phyloP scores from a whole-genome alignment of 2,329 filamentous ascomycete species.

The Zasmidium angulare region DNA sequence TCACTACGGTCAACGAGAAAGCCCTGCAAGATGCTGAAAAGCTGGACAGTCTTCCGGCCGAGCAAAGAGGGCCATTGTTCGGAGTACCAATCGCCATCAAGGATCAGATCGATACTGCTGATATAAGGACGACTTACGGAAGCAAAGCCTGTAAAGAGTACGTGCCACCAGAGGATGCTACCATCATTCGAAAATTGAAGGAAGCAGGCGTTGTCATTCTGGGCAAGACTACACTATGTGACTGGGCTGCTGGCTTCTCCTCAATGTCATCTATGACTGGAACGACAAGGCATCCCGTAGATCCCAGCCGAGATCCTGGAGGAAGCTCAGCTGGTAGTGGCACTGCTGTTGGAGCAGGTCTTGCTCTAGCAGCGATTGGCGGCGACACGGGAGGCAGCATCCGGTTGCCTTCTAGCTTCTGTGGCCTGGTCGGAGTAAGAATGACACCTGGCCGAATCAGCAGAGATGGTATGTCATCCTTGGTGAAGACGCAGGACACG shows the following conservation, averaged over 20 bases:
- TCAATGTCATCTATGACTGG: conserved; percentile 25
- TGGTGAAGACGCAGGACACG: conserved; percentile 27
- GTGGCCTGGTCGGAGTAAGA: conserved; percentile 28
- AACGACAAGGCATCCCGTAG: conserved; percentile 26
- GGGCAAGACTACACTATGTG: conserved; percentile 25
- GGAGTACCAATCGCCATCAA: conserved; percentile 28
- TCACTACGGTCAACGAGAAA: conserved; percentile 20
- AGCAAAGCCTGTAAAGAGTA: conserved; percentile 22
- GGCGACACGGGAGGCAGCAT: conserved; percentile 32
- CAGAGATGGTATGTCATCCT: conserved; percentile 24
- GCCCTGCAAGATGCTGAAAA: conserved; percentile 19
- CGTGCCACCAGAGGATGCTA: conserved; percentile 22
- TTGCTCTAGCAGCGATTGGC: conserved; percentile 29
- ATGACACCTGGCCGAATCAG: conserved; percentile 30
- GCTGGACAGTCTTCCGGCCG: conserved; percentile 17
- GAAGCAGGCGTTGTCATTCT: conserved; percentile 27
- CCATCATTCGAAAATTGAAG: conserved; percentile 19
- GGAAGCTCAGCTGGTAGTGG: conserved; percentile 31
- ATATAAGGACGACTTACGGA: conserved; percentile 24
- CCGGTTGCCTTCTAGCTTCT: conserved; percentile 27
- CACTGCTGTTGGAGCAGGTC: conserved; percentile 28
- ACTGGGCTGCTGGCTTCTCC: conserved; percentile 25
- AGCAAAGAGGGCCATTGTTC: conserved; percentile 21
- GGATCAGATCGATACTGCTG: conserved; percentile 27
- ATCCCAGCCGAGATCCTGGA: conserved; percentile 28